Evolutionary conservation across 257 asterid genomes (phyloP).

Genomic region (Solanum ossicruentum): DNA sequence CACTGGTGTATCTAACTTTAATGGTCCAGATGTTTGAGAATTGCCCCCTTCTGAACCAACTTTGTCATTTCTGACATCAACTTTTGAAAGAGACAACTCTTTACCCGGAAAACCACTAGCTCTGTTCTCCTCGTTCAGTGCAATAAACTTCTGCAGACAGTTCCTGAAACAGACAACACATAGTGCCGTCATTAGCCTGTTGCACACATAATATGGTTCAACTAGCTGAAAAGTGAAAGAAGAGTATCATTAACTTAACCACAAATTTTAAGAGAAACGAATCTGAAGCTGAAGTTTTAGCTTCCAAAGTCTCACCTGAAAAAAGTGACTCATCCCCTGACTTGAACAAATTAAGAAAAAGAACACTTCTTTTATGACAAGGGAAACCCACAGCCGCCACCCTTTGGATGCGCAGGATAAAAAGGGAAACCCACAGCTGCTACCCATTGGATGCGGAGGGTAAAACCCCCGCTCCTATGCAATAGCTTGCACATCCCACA

Average conservation of each 20-base stretch:
- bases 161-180: constrained; percentile 39
- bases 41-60: constrained; percentile 18
- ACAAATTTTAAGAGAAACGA: not conserved
- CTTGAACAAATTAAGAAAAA: not conserved
- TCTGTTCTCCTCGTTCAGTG: constrained; percentile 22
- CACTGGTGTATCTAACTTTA: constrained; percentile 33
- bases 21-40: constrained; percentile 7
- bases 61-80: constrained; percentile 7
- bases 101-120: constrained; percentile 11
- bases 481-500: no score
- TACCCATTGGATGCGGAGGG: no score
- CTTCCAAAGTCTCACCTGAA: not conserved
- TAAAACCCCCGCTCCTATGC: no score
- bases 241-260: not conserved
- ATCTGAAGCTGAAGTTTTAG: not conserved
- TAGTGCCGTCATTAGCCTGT: not conserved
- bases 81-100: not conserved
- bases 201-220: not conserved
- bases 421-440: no score
- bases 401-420: no score
- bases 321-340: not conserved
- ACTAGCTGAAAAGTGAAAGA: not conserved
- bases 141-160: constrained; percentile 37
- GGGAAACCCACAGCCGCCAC: no score
- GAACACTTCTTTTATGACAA: no score